Base-by-base conservation (phyloP, 192 early-diverging fungal genomes). In the Allomyces macrogynus region DNA sequence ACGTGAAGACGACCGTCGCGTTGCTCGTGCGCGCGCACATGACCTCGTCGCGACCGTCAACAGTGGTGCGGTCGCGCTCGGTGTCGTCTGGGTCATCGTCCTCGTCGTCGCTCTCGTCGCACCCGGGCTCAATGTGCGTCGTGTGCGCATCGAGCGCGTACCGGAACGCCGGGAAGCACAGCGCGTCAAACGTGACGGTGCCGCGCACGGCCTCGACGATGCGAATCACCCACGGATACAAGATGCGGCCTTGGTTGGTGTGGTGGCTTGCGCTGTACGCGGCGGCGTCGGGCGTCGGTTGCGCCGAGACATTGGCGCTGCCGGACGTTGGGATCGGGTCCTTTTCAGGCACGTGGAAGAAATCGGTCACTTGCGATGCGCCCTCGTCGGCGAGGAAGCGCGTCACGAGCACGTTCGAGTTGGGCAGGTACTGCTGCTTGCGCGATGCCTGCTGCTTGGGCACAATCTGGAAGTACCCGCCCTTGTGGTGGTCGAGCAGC, bases 351-450 rank as follows among this genome's bases (percentile, higher is more conserved):
- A 88, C 72, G 64, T 85, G 86, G 85, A 90, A 87, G 67, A 81
- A 88, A 67, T 90, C 88, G 11, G 77, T 82, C 23, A 90, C 75
- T 64, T 77, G 71, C 26, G 73, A 71, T 16, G 79, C 81, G 42
- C 86, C 86, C 14, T 83, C 75, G 32, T 88, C 84, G 42, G 73
- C 75, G 62, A 88, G 62, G 67, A 88, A 90, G 54, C 87, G 78
- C 10, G 87, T 90, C 27, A 72, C 69, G 60, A 90, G 74, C n/a
- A 90, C 79, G 66, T 89, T 89, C 54, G 81, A 83, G 72, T 81
- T 82, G 16, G 86, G 88, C 62, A 90, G 67, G 69, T 90, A 90
- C 75, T 88, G 86, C 70, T 90, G 88, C 68, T 85, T 85, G 69
- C 79, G 73, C 25, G 83, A 81, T 5, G 76, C 73, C 18, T 73